Base-by-base conservation (phyloP, 495 filamentous ascomycete genomes). In the Friedmanniomyces endolithicus region DNA sequence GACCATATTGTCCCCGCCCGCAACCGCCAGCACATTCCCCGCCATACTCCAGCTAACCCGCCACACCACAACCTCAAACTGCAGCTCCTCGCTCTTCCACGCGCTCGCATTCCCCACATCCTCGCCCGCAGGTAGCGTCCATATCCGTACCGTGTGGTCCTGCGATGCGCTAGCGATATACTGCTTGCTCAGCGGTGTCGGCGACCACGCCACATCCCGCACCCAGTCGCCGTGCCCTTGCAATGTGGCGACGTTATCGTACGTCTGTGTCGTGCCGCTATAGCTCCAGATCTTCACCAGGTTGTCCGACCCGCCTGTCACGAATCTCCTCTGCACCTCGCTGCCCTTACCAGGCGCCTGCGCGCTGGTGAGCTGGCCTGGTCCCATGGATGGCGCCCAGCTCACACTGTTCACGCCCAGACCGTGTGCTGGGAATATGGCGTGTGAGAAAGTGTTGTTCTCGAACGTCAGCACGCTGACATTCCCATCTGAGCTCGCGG, bases 41-140 rank as follows among this genome's bases (percentile, higher is more conserved):
- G 88, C 95, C 60, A 96, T 76, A 63, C 87, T 94, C 94, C 94
- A 99, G 74, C 88, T 95, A 14, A 95, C 92, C 35, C 90, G 80
- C 94, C 94, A 99, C 58, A 95, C 74, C 48, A 89, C 87, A 11
- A 81, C 80, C 11, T 95, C 90, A 58, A 99, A 94, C 55, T 82
- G 78, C 56, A 97, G 75, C 23, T 82, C 78, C 68, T 90, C 90
- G 71, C 79, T 82, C 40, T 78, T 75, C 94, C 94, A 99, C 47
- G 50, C 56, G 12, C 31, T 40, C 11, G 44, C 40, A 53, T 62
- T 52, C 2, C 24, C 55, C 33, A 65, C 59, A 39, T 60, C 53
- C n/a, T 29, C 57, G n/a, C 64, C 60, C 67, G 50, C 74, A 71
- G 65, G 70, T 70, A 52, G 81, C 17, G 90, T 97, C 94, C 94